Base-by-base conservation (phyloP, 352 stramenopile genomes). In the Globisporangium cylindrosporum region DNA sequence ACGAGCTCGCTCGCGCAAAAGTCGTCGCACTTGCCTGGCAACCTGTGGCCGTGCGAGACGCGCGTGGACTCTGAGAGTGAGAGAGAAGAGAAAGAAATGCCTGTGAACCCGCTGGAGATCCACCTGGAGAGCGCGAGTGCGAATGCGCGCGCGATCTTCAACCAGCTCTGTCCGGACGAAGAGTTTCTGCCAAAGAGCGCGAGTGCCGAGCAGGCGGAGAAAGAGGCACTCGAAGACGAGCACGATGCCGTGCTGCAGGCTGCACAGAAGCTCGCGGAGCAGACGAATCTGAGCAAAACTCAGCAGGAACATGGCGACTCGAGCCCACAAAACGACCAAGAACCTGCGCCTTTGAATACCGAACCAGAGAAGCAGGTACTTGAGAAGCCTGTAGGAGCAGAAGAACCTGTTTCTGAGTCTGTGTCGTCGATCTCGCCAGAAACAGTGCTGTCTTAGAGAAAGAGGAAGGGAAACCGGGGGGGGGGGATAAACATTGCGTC, bases 141-240 rank as follows among this genome's bases (percentile, higher is more conserved):
- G 6, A 86, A 86, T n/a, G 86, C 87, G 12, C 80, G 81, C 32
- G 69, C 73, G 24, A 82, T 92, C 29, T 93, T 92, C 57, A 67
- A 78, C 27, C 63, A 76, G 46, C 70, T 93, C 8, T 93, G 83
- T 70, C 86, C 85, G 0, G 75, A 64, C 14, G 81, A 91, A 12
- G 43, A 62, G 8, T 70, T 93, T 90, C 54, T 92, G 29, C 80
- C 80, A 3, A 92, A 92, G 68, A 86, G 78, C 29, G 80, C 77
- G 14, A 84, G 78, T 25, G 80, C 78, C 4, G 78, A 89, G 58
- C 79, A 89, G 56, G 80, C 77, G 1, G 79, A 89, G 64, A 71
- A 75, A 25, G 67, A 91, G 22, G 82, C 65, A 57, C 74, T 87
- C 54, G 84, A 86, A 41, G 78, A 82, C 25, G 81, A 90, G 32